These are phyloP conservation scores for Oryza glumipatula DNA, from an alignment of 176 grass and related monocot species.

Conservation along the genomic window DNA sequence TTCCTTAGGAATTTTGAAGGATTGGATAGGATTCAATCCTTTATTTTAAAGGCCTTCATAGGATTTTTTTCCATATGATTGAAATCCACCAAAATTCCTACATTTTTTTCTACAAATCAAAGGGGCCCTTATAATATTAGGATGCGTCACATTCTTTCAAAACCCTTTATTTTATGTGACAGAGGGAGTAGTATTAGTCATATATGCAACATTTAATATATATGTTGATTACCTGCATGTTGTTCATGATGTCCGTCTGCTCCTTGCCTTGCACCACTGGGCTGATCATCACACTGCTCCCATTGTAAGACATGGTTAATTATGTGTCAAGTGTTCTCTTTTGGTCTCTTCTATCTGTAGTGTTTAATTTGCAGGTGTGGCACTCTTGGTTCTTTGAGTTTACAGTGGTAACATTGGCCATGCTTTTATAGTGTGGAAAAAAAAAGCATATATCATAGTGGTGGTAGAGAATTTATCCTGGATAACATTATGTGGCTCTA, in stretches of 20 bases:
- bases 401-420: background rate
- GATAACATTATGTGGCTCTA: background rate
- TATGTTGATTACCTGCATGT: background rate
- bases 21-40: too few relatives aligned
- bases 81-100: too few relatives aligned
- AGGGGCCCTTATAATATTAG: too few relatives aligned
- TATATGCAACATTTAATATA: background rate
- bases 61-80: too few relatives aligned
- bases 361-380: background rate
- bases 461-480: background rate
- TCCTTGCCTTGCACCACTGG: constrained; percentile 4
- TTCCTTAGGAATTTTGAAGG: too few relatives aligned
- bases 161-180: too few relatives aligned
- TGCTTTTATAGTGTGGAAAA: background rate
- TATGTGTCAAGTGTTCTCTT: background rate
- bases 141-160: too few relatives aligned
- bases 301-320: background rate
- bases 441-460: background rate
- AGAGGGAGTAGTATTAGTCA: too few relatives aligned
- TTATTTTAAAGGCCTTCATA: too few relatives aligned
- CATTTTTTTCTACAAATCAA: too few relatives aligned
- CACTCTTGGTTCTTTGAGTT: background rate
- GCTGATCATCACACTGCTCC: background rate
- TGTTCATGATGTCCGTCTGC: background rate
- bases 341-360: background rate